Evolutionary conservation across 225 moss, liverwort and hornwort species (phyloP), one percentile per base, ranked within the genome.

Genomic region (Takakia lepidozioides): DNA sequence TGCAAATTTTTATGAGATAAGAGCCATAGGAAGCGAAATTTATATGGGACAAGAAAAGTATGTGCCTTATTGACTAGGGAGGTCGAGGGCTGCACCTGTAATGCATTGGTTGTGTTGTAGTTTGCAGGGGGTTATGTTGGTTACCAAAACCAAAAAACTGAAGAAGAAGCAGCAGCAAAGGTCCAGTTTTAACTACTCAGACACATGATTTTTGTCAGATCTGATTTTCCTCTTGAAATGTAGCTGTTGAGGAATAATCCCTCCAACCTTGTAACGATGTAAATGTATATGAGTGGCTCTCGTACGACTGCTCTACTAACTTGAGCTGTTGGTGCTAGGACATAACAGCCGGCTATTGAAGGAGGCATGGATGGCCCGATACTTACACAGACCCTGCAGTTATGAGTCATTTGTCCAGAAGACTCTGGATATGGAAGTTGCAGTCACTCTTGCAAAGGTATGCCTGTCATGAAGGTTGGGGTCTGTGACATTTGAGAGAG

Each of bases 341-440:
- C 10, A 29, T 27, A 26, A 50, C 66, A 66, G 62, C 57, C 37
- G 15, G 27, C 9, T 69, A 22, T 62, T 56, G 69, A 47, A 48
- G 30, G 61, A 51, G 29, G 17, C 51, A 16, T 57, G 62, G 62
- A 36, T 63, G 17, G 13, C 13, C 18, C 39, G 57, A 21, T 56
- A 21, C 27, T 38, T 62, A 8, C 50, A 58, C 53, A 52, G 21
- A n/a, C 69, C 69, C n/a, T 62, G 69, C 57, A 62, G 56, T 39
- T 37, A 69, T 29, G 50, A 58, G 29, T 29, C n/a, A 0, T 58
- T 50, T 20, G 50, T 69, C 21, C 36, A 57, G 35, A 62, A 62
- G 39, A 25, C 49, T 39, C 18, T 69, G 13, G 58, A 69, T 39
- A 46, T 69, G 38, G 62, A 57, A 38, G 29, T 25, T 24, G 62